Evolutionary conservation across 805 yeast genomes (phyloP), one percentile per base, ranked within the genome.

Genomic region (Wickerhamiella sergipiensis): DNA sequence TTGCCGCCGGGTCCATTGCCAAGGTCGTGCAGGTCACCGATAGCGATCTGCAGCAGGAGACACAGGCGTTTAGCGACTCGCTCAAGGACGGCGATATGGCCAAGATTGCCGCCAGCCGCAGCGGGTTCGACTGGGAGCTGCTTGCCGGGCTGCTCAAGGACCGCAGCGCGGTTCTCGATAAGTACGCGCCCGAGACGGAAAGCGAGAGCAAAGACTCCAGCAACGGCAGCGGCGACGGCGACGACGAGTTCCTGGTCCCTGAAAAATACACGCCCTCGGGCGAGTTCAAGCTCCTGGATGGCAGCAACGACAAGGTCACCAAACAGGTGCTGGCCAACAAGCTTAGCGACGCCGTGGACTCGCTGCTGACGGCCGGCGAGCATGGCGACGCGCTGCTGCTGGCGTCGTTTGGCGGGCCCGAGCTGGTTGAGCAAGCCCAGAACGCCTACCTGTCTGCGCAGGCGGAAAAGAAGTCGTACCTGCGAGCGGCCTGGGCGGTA

Each of bases 301-400:
- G 58, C 44, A 43, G 51, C 17, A 51, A 52, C 44, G 58, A 59
- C 33, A 62, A 67, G 13, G 67, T 83, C 42, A 69, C 74, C 8
- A 66, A 69, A 52, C 70, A 75, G 21, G 64, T 90, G 46, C 72
- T 90, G 47, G 64, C 66, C 15, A 87, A 88, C 53, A 75, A 86
- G 48, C 67, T 76, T 47, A 76, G 75, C 15, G 71, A 74, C 23
- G 96, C 97, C 1, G 80, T 86, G 12, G 75, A 80, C 33, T 61
- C 73, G 23, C 79, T 90, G 56, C 68, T 92, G 53, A 72, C 78
- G 45, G 75, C 77, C 36, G 83, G 77, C 48, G 75, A 76, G 53
- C 66, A 87, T 21, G 65, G 77, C 21, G 97, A 92, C 64, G 96
- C 97, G 3, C 74, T 89, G 57, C 70, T 89, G 24, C 73, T 92